Conservation (phyloP, 768 basidiomycete species). For the Grammothele lineata region DNA sequence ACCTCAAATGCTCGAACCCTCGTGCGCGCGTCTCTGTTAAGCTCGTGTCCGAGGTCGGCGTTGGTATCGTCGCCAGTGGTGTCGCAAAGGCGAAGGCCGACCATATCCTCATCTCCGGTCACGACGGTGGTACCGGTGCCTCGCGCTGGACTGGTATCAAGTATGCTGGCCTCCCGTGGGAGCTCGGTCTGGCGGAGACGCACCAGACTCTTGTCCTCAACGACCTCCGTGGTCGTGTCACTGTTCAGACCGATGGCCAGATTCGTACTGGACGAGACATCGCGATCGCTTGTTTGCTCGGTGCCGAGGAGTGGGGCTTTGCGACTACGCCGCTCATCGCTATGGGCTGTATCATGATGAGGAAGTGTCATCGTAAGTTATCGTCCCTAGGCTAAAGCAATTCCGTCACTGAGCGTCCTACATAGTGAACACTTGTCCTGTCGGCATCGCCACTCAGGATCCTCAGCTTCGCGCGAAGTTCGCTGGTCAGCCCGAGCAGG, state of each 20-base stretch:
- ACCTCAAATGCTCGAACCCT: slow-evolving; percentile 96
- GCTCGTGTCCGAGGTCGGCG: slow-evolving; percentile 97
- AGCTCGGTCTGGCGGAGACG: slow-evolving; percentile 95
- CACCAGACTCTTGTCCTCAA: slow-evolving; percentile 98
- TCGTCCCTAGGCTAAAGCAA: no score
- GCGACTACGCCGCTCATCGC: slow-evolving; percentile 93
- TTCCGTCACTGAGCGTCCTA: not conserved
- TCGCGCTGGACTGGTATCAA: slow-evolving; percentile 99
- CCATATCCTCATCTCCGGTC: slow-evolving; percentile 96
- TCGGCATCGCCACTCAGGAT: slow-evolving; percentile 98
- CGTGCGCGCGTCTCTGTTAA: slow-evolving; percentile 95
- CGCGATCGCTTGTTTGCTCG: slow-evolving; percentile 91
- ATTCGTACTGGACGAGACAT: slow-evolving; percentile 95
- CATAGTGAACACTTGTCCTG: slow-evolving; percentile 91
- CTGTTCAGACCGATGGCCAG: slow-evolving; percentile 96
- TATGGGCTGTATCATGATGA: slow-evolving; percentile 99
- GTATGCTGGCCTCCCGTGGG: slow-evolving; percentile 98
- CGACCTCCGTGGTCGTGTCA: slow-evolving; percentile 93
- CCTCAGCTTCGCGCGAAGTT: slow-evolving; percentile 97
- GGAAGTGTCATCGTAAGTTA: slow-evolving; percentile 80
- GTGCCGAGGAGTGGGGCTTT: slow-evolving; percentile 98
- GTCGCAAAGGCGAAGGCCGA: slow-evolving; percentile 99
- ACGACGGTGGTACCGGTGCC: slow-evolving; percentile 97
- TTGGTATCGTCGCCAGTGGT: slow-evolving; percentile 96
- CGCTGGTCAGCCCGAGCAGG: slow-evolving; percentile 96